These are phyloP conservation scores for Paraphysoderma sedebokerense DNA, from an alignment of 371 early-diverging fungal genomes.

Conservation along the genomic window DNA sequence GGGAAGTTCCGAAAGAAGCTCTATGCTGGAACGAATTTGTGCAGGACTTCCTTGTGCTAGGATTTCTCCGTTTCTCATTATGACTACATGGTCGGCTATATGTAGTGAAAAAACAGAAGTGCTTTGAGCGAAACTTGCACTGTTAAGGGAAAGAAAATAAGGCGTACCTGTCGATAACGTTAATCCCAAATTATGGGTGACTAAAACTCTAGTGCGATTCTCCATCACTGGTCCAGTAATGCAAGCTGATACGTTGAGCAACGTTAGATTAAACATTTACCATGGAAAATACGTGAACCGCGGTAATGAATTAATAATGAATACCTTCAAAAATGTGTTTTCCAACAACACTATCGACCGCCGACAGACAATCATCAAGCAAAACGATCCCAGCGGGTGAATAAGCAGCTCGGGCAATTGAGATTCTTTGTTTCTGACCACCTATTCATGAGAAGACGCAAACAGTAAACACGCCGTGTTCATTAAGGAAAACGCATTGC, in stretches of 20 bases:
- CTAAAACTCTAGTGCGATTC: constrained; percentile 33
- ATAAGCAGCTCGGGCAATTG: constrained; percentile 64
- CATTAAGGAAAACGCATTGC: too few species aligned
- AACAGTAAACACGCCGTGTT: too few species aligned
- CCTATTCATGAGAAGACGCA: too few species aligned
- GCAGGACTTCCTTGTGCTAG: not conserved
- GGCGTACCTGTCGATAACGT: too few species aligned
- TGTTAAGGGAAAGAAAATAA: too few species aligned
- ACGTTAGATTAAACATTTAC: too few species aligned
- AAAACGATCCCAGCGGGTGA: constrained; percentile 6
- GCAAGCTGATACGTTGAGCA: too few species aligned
- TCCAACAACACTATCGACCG: not conserved
- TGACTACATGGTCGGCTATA: constrained; percentile 3
- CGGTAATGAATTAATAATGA: too few species aligned
- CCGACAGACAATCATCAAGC: not conserved
- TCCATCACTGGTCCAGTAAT: constrained; percentile 24
- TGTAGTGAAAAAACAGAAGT: too few species aligned
- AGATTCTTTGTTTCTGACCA: constrained; percentile 52
- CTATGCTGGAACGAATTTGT: not conserved
- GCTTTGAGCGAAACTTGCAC: too few species aligned
- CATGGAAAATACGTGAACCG: too few species aligned
- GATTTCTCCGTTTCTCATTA: not conserved
- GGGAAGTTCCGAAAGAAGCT: not conserved
- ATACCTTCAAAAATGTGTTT: not conserved
- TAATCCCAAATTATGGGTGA: not conserved